Evolutionary conservation across 208 protist species (phyloP), one percentile per base, ranked within the genome.

Genomic region (Acanthamoeba rhysodes): DNA sequence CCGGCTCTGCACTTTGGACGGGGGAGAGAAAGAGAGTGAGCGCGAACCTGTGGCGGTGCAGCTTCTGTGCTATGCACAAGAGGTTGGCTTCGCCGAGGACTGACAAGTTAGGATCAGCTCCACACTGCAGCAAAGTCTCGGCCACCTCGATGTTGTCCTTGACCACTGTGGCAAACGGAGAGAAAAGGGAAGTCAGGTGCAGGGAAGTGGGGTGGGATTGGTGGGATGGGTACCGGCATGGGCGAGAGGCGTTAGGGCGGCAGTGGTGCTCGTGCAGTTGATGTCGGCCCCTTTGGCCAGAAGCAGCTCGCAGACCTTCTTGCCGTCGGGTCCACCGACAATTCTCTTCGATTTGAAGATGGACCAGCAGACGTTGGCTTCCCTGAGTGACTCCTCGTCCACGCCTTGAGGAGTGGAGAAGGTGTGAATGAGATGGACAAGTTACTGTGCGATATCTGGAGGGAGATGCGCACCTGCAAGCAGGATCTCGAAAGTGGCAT

Each of bases 271-370:
- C 4, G 18, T 10, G 70, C 16, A 27, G 22, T 82, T 82, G 72
- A 82, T 82, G 41, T 82, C 72, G 37, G 72, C 72, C 7, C 72
- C 72, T n/a, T 41, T 50, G 20, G 37, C 72, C 72, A 53, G 72
- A 10, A 82, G 41, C 16, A 82, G 37, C 41, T 53, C 37, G 20
- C 72, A 82, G 37, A 82, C 22, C 72, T 50, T 41, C 41, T n/a
- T 53, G 32, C 72, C 72, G 37, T 27, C 6, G 32, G 72, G 18
- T 2, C 37, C 22, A 16, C 34, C 72, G 5, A 82, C 72, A 18
- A 82, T 82, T 34, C 32, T 48, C 37, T 82, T 82, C 9, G 72
- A 82, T 37, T 82, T 82, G 72, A 82, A 82, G 18, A 82, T 50
- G 12, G 10, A 0, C 34, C 29, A 82, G 29, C 34, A 16, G 14